phyloP scores from a whole-genome alignment of 2,329 filamentous ascomycete genomes.

The Plectosphaerella cucumerina region DNA sequence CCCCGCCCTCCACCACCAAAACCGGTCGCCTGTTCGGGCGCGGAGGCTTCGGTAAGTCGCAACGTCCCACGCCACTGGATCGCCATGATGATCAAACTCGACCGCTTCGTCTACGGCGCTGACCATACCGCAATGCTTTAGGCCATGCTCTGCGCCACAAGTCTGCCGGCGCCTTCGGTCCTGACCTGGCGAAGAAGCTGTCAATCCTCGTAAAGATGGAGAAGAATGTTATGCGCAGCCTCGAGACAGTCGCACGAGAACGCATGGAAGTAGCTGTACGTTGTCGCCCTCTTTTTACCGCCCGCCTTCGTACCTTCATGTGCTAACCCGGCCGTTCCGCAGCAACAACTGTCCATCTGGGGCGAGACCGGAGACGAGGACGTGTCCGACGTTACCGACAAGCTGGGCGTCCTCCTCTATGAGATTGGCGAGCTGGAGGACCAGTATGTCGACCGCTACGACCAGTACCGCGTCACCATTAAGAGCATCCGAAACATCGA shows the following conservation, averaged over 20 bases:
- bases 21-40: conserved; percentile 83
- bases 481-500: conserved; percentile 99
- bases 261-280: conserved; percentile 97
- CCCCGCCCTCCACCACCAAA: conserved; percentile 88
- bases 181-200: conserved; percentile 95
- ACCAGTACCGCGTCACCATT: conserved; percentile 98
- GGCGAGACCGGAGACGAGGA: conserved; percentile 94
- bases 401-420: conserved; percentile 95
- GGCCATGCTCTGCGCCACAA: conserved; percentile 68
- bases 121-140: conserved; percentile 18
- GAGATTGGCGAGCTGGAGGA: conserved; percentile 98
- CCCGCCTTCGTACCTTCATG: not conserved
- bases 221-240: conserved; percentile 99
- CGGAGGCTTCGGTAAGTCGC: conserved; percentile 72
- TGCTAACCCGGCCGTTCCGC: conserved; percentile 8
- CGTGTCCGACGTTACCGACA: conserved; percentile 97
- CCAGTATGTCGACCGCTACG: conserved; percentile 97
- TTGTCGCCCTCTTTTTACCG: conserved; percentile 14
- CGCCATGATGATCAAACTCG: conserved; percentile 2
- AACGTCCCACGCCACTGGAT: not conserved
- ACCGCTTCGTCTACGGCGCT: not conserved
- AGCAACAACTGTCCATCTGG: conserved; percentile 99
- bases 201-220: conserved; percentile 99
- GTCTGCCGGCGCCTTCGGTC: conserved; percentile 70
- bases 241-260: conserved; percentile 92